These are phyloP conservation scores for Boletus vinaceobasis DNA, from an alignment of 768 basidiomycete genomes.

Conservation along the genomic window DNA sequence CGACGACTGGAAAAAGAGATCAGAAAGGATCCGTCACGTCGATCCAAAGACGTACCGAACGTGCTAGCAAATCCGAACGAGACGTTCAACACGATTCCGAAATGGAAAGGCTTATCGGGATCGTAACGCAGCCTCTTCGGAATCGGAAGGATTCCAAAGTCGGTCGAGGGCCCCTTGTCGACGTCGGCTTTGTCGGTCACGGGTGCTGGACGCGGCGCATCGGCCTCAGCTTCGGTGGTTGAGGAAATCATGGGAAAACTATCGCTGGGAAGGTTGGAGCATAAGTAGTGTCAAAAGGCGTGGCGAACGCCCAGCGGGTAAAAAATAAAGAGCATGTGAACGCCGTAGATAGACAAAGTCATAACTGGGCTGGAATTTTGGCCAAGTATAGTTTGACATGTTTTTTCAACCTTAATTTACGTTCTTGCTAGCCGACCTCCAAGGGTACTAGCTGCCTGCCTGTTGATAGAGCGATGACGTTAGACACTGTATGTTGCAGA, in stretches of 20 bases:
- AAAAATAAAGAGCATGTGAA: too few species aligned
- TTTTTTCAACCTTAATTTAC: too few species aligned
- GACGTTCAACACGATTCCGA: slow-evolving; percentile 50
- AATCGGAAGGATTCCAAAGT: slow-evolving; percentile 65
- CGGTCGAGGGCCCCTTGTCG: slow-evolving; percentile 29
- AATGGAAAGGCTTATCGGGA: slow-evolving; percentile 47
- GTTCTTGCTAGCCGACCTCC: too few species aligned
- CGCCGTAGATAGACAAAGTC: too few species aligned
- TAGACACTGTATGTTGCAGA: too few species aligned
- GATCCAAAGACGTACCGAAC: slow-evolving; percentile 22
- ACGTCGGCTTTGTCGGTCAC: neutral
- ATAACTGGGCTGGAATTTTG: too few species aligned
- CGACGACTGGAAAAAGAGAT: slow-evolving; percentile 41
- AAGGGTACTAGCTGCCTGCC: too few species aligned
- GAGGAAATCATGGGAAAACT: slow-evolving; percentile 16
- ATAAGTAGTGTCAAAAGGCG: slow-evolving; percentile 14
- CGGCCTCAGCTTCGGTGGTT: neutral
- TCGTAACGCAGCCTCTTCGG: slow-evolving; percentile 53
- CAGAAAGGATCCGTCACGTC: neutral
- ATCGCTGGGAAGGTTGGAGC: neutral
- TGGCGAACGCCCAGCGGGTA: neutral
- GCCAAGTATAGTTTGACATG: too few species aligned
- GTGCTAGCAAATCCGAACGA: slow-evolving; percentile 65
- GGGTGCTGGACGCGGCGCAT: neutral
- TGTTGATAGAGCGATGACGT: too few species aligned